Evolutionary conservation across 2,329 filamentous ascomycete genomes (phyloP).

Genomic region (Fusarium neocosmosporiellum): DNA sequence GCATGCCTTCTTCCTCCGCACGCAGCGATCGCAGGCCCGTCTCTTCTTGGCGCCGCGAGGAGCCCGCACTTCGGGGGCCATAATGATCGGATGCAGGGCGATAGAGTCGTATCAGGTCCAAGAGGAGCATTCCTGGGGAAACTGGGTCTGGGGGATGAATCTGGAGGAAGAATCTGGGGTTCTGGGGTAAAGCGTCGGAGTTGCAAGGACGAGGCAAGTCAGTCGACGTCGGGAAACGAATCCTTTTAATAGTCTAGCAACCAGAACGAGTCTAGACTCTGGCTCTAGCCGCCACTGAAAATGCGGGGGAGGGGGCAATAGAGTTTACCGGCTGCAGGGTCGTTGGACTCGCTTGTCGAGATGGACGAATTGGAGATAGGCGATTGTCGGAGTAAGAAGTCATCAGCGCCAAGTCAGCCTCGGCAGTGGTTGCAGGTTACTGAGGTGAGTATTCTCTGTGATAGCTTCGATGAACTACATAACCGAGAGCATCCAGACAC

Average conservation of each 20-base stretch:
- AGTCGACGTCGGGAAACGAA: background rate
- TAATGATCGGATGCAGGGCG: background rate
- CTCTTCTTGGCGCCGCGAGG: background rate
- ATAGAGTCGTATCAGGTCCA: background rate
- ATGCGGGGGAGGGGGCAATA: background rate
- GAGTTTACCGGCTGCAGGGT: background rate
- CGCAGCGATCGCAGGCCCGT: background rate
- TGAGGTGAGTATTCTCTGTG: background rate
- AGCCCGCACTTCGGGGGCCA: background rate
- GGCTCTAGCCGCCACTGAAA: background rate
- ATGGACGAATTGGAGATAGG: background rate
- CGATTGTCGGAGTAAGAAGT: background rate
- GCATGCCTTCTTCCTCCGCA: background rate
- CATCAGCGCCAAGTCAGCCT: background rate
- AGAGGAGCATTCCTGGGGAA: background rate
- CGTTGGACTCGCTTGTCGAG: background rate
- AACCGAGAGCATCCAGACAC: background rate
- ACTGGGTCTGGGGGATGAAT: background rate
- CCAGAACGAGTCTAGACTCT: background rate
- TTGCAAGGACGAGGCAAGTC: background rate
- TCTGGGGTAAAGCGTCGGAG: background rate
- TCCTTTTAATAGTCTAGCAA: background rate
- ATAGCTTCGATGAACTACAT: background rate
- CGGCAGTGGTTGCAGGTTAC: background rate
- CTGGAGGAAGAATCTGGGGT: background rate